A percentile compares a stretch with the other conserved stretches of the same genome.
Evolutionary conservation across 2,329 filamentous ascomycete genomes (phyloP).

Genomic region (Biscogniauxia mediterranea): DNA sequence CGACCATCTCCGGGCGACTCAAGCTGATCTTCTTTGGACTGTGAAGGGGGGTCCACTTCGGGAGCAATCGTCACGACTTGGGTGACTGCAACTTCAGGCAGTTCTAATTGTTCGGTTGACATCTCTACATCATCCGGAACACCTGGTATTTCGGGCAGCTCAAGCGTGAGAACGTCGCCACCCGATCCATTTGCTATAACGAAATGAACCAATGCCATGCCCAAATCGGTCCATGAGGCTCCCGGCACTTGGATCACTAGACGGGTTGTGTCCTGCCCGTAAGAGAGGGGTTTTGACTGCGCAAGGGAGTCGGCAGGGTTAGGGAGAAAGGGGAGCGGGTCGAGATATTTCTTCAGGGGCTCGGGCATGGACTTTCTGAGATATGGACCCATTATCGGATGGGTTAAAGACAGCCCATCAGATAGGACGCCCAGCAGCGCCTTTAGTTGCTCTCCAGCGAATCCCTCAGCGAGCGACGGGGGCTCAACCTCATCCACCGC

Average conservation of each 20-base stretch:
- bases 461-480: conserved; percentile 60
- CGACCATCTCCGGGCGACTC: conserved; percentile 37
- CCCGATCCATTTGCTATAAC: conserved; percentile 35
- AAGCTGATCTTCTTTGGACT: conserved; percentile 36
- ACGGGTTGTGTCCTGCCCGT: conserved; percentile 12
- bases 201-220: conserved; percentile 39
- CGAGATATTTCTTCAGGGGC: conserved; percentile 52
- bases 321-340: conserved; percentile 62
- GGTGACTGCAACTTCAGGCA: conserved; percentile 10
- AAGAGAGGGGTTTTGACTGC: conserved; percentile 17
- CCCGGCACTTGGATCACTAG: conserved; percentile 31
- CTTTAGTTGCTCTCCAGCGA: conserved; percentile 62
- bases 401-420: conserved; percentile 56
- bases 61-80: conserved; percentile 3
- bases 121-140: conserved; percentile 28
- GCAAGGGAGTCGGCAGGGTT: conserved; percentile 42
- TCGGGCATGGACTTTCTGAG: conserved; percentile 49
- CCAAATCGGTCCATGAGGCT: conserved; percentile 44
- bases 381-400: conserved; percentile 61
- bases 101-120: conserved; percentile 24
- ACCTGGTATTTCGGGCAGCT: conserved; percentile 36
- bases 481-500: conserved; percentile 61
- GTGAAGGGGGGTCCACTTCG: conserved; percentile 12
- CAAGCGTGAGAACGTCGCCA: conserved; percentile 35
- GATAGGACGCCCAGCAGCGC: conserved; percentile 50